phyloP scores from a whole-genome alignment of 805 yeast species.

The Candida morakotiae region DNA sequence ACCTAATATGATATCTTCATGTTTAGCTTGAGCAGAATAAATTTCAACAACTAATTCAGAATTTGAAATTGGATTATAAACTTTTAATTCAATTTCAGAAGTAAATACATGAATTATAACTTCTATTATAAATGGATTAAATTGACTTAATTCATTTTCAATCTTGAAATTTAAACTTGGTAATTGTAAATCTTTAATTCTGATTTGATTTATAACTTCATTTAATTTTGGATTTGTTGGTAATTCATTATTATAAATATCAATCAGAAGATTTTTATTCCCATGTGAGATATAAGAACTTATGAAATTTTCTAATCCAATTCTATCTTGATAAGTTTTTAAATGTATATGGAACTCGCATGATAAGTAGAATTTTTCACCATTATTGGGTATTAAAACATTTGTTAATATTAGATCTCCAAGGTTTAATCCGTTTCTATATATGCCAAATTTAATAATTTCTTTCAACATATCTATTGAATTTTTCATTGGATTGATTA shows the following conservation, averaged over 20 bases:
- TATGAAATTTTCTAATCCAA: constrained; percentile 15
- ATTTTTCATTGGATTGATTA: constrained; percentile 29
- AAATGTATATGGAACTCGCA: constrained; percentile 7
- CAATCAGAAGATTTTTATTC: constrained; percentile 17
- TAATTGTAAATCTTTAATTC: constrained; percentile 19
- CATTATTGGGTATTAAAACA: constrained; percentile 15
- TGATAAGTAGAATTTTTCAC: constrained; percentile 11
- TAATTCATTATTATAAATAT: constrained; percentile 21
- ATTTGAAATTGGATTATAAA: constrained; percentile 52
- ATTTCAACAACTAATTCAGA: constrained; percentile 40
- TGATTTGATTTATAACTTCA: constrained; percentile 14
- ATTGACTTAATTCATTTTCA: constrained; percentile 8
- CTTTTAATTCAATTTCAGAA: constrained; percentile 50
- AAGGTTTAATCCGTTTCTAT: constrained; percentile 27
- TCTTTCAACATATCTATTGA: constrained; percentile 21
- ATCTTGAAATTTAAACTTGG: constrained; percentile 14
- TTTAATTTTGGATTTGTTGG: constrained; percentile 11
- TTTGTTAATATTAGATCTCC: constrained; percentile 25
- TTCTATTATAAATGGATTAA: constrained; percentile 41
- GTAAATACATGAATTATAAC: constrained; percentile 53
- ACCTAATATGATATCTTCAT: constrained; percentile 45
- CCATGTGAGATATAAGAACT: constrained; percentile 18
- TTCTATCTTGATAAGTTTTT: constrained; percentile 1
- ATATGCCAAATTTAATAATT: constrained; percentile 19
- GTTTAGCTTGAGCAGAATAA: constrained; percentile 44